Evolutionary conservation across 169 alveolate genomes (phyloP), one percentile per base, ranked within the genome.

Genomic region (Plasmodium gallinaceum): DNA sequence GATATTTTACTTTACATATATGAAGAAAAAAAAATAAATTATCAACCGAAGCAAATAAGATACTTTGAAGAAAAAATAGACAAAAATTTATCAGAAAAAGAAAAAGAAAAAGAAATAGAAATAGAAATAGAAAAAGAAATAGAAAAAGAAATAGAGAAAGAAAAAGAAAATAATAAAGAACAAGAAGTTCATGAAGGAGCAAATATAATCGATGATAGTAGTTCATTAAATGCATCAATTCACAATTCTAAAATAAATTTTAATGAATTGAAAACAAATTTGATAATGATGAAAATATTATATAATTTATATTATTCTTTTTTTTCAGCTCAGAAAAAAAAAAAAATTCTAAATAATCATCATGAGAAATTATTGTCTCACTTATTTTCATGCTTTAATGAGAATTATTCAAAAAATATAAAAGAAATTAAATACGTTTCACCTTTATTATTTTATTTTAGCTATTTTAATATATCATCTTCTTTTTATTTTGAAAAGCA

Each of bases 201-300:
- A 7, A 57, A 57, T 7, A 16, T 16, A 9, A 2, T 20, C 66
- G 32, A 65, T 9, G 12, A 14, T 10, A 65, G 32, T 65, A 65
- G 22, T 60, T 6, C 18, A 14, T 12, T 39, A 3, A 60, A 32
- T 74, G 37, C 24, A n/a, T 10, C 22, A 20, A 61, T 54, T 9
- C 37, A 83, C 7, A 60, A 66, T 37, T 62, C 60, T 48, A 83
- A 83, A 42, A 16, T 8, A 14, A 57, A 54, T 37, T 83, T 83
- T 69, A 68, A 57, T 24, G 32, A 22, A 22, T 20, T 83, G 39
- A 68, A 83, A 72, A 62, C 52, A 39, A 83, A 83, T 52, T 52
- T 66, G 60, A 83, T 58, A 68, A 83, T 83, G 83, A 83, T 83
- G 91, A 66, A 83, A 83, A 68, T 83, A 54, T 66, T 83, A 39